phyloP scores from a whole-genome alignment of 192 early-diverging fungal genomes.

The Phycomyces nitens region DNA sequence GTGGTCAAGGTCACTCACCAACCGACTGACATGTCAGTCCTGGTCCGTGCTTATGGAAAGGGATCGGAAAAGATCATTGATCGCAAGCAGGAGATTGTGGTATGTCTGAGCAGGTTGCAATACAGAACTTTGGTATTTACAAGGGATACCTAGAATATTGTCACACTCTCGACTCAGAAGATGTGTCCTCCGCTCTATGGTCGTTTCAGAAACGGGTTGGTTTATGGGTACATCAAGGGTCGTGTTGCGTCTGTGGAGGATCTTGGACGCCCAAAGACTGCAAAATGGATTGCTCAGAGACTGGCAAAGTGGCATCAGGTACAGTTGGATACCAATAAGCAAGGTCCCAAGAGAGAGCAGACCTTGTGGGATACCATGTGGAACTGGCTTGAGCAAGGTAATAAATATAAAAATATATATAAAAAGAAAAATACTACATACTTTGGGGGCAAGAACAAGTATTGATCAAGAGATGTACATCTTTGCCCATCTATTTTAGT shows the following conservation, averaged over 20 bases:
- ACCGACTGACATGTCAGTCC: slow-evolving; percentile 53
- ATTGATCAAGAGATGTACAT: background rate
- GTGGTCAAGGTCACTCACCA: slow-evolving; percentile 71
- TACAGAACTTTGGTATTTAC: slow-evolving; percentile 2
- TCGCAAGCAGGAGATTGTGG: slow-evolving; percentile 77
- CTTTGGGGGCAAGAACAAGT: background rate
- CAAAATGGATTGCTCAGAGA: slow-evolving; percentile 70
- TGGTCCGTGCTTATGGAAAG: slow-evolving; percentile 88
- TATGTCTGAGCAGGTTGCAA: slow-evolving; percentile 42
- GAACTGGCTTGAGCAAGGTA: slow-evolving; percentile 68
- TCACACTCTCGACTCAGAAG: slow-evolving; percentile 62
- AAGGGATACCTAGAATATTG: slow-evolving; percentile 64
- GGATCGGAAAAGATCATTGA: slow-evolving; percentile 87
- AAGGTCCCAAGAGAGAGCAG: slow-evolving; percentile 37
- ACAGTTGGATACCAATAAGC: slow-evolving; percentile 39
- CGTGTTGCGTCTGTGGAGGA: slow-evolving; percentile 65
- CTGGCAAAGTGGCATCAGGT: slow-evolving; percentile 83
- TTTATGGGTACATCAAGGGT: slow-evolving; percentile 86
- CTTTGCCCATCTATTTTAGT: slow-evolving; percentile 37
- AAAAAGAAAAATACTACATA: too few relatives aligned
- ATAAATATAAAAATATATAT: too few relatives aligned
- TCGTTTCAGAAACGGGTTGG: slow-evolving; percentile 86
- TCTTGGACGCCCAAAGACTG: slow-evolving; percentile 71
- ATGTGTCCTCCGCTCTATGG: slow-evolving; percentile 79
- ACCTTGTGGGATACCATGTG: slow-evolving; percentile 68